Conservation (phyloP, 345 rosid species). For the Camelina hispida region DNA sequence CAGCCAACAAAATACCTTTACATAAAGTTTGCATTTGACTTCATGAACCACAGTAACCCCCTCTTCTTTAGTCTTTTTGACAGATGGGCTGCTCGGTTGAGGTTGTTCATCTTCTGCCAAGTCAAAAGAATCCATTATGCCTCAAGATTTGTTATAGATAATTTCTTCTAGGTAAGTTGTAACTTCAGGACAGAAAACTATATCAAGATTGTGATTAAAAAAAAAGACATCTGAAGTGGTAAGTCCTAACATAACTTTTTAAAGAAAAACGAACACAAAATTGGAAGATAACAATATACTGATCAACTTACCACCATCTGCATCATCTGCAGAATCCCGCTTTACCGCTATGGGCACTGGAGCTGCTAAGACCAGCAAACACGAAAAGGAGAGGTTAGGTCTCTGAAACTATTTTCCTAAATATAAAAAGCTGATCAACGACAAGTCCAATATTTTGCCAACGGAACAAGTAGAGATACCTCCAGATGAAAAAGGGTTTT, state of each 20-base stretch:
- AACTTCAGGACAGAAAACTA: conserved; percentile 20
- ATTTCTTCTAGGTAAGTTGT: conserved; percentile 10
- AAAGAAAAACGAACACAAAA: background rate
- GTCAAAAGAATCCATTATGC: conserved; percentile 27
- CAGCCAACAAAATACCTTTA: conserved; percentile 62
- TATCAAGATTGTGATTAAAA: background rate
- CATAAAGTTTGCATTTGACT: conserved; percentile 95
- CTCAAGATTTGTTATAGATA: conserved; percentile 16
- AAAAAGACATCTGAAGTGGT: background rate
- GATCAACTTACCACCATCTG: conserved; percentile 38
- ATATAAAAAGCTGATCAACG: conserved; percentile 19
- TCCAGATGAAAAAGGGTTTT: conserved; percentile 35
- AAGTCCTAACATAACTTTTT: conserved; percentile 1
- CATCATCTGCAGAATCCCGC: conserved; percentile 40
- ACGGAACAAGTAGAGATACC: conserved; percentile 33
- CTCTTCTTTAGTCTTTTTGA: conserved; percentile 86
- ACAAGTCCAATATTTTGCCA: background rate
- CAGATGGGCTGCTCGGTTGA: conserved; percentile 92
- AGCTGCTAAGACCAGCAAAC: conserved; percentile 30
- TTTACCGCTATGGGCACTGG: conserved; percentile 40
- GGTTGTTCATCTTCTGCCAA: conserved; percentile 68
- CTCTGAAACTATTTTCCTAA: conserved; percentile 10
- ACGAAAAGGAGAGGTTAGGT: conserved; percentile 19
- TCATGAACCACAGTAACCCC: conserved; percentile 85
- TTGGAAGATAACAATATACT: background rate